Evolutionary conservation across 2,329 filamentous ascomycete species (phyloP), one percentile per base, ranked within the genome.

Genomic region (Monascus ruber): DNA sequence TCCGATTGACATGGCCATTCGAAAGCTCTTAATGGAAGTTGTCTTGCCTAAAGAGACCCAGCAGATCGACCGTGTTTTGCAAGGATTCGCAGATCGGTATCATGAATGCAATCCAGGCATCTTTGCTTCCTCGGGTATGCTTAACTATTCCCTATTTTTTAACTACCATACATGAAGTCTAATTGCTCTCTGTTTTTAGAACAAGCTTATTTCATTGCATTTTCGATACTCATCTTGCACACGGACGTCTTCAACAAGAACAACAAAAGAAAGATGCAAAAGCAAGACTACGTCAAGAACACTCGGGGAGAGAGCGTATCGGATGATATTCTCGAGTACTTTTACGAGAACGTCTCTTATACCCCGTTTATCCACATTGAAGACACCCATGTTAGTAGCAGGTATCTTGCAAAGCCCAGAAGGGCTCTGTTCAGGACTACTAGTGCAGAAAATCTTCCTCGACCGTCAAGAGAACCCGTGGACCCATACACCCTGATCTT

Each of bases 211-310:
- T 94, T 96, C 54, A 89, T 96, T 47, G 87, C 89, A 10, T 98
- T 98, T 58, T 96, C 89, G 2, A 79, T 98, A 41, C 76, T 98
- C 43, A 95, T 98, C 50, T 71, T 98, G 28, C 91, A 98, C 53
- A 96, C 91, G 0, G 91, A 98, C 57, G 85, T 94, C n/a, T 96
- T 96, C 76, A 98, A 98, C 71, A 94, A 94, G 65, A 98, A 96
- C 69, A 96, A 96, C 68, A 96, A 96, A 66, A 77, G 91, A 61
- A 98, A 98, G 64, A 98, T 98, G 91, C 87, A 94, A 56, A 93
- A 94, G 57, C 68, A 75, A 1, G 91, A 96, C 55, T 98, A 98
- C 62, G 73, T 96, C 50, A 95, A 93, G 63, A 96, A 96, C 58
- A 93, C 88, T 0, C 80, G 79, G 24, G 87, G 85, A 3, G 88